Conservation (phyloP, 306 rosid species). For the Comarum palustre region DNA sequence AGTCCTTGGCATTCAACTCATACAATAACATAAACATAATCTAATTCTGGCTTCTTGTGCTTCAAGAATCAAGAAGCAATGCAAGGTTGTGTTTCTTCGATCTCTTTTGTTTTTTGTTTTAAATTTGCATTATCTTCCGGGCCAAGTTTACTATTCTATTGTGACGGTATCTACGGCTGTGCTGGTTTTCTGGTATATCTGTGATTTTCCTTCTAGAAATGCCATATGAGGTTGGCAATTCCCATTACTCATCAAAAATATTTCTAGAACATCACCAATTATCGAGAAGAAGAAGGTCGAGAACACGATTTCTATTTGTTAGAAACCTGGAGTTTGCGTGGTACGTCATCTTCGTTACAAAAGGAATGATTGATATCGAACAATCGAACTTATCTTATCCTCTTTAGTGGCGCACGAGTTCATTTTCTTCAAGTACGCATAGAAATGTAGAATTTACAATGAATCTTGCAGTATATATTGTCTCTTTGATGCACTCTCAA, state of each 20-base stretch:
- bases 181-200: background rate
- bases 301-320: background rate
- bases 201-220: constrained; percentile 7
- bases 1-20: background rate
- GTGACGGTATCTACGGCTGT: background rate
- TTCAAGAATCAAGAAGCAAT: background rate
- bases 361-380: background rate
- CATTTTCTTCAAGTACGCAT: background rate
- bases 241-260: background rate
- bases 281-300: background rate
- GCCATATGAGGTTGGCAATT: constrained; percentile 8
- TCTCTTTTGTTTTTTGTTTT: background rate
- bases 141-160: constrained; percentile 4
- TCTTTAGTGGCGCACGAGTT: background rate
- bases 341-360: background rate
- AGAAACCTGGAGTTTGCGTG: background rate
- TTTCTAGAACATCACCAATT: background rate
- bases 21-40: background rate
- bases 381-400: background rate
- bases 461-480: background rate
- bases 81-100: background rate
- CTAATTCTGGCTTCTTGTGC: background rate
- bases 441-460: background rate
- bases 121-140: background rate
- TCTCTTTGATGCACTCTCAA: background rate